A percentile compares a stretch with the other conserved stretches of the same genome.
Conservation (phyloP, 2,329 filamentous ascomycete genomes). For the Neonectria neomacrospora region DNA sequence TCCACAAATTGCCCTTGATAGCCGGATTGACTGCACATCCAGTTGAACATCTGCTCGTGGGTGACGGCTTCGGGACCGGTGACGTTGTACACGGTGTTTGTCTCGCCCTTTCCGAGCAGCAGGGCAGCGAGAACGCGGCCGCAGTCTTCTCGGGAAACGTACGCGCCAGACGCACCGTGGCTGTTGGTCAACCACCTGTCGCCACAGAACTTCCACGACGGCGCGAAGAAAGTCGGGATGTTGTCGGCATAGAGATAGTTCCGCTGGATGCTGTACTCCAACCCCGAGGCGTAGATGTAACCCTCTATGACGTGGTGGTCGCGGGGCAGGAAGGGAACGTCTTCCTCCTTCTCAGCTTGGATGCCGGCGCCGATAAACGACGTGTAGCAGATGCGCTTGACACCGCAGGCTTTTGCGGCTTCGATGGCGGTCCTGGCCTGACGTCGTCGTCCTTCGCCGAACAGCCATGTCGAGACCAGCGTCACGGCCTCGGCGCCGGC, state of each 20-base stretch:
- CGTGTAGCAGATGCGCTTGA: conserved; percentile 40
- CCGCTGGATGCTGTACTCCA: conserved; percentile 40
- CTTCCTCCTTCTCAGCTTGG: conserved; percentile 40
- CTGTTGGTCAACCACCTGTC: conserved; percentile 39
- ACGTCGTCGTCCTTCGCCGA: conserved; percentile 36
- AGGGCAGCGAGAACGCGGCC: conserved; percentile 37
- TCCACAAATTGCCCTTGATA: conserved; percentile 38
- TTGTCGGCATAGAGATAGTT: conserved; percentile 42
- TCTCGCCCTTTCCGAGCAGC: conserved; percentile 34
- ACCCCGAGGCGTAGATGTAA: conserved; percentile 36
- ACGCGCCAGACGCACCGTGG: conserved; percentile 37
- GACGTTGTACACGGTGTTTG: conserved; percentile 39
- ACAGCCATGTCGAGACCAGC: conserved; percentile 41
- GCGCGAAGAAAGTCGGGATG: conserved; percentile 36
- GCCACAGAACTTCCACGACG: conserved; percentile 39
- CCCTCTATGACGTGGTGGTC: conserved; percentile 41
- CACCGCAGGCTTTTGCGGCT: conserved; percentile 38
- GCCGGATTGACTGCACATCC: conserved; percentile 36
- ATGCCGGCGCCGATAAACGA: conserved; percentile 40
- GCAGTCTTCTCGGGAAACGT: conserved; percentile 39
- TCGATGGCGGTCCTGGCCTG: conserved; percentile 38
- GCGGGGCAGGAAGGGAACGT: conserved; percentile 40
- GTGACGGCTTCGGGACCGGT: conserved; percentile 36
- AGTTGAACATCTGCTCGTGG: conserved; percentile 37
- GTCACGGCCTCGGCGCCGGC: conserved; percentile 41